Evolutionary conservation across 2,329 filamentous ascomycete species (phyloP).

Genomic region (Claviceps maximensis): DNA sequence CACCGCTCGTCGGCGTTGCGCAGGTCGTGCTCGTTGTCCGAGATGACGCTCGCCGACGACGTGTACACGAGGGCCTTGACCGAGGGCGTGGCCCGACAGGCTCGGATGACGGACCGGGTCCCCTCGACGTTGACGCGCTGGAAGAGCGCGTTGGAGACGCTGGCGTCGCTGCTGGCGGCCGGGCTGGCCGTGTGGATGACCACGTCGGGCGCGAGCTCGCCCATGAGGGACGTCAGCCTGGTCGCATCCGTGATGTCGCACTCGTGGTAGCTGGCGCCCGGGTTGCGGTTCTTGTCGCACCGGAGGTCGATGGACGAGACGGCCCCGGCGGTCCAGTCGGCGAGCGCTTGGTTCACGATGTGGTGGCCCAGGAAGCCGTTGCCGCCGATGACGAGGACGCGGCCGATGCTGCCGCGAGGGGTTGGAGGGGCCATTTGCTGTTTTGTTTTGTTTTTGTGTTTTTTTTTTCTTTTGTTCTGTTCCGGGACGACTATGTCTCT

Average conservation of each 20-base stretch:
- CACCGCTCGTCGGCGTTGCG: constrained; percentile 75
- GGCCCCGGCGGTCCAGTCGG: constrained; percentile 32
- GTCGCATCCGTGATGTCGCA: constrained; percentile 62
- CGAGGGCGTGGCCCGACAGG: constrained; percentile 38
- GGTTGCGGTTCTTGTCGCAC: constrained; percentile 54
- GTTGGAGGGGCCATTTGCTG: not conserved
- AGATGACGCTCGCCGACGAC: constrained; percentile 74
- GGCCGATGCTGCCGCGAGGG: constrained; percentile 40
- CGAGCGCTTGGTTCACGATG: constrained; percentile 60
- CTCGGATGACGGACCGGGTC: constrained; percentile 63
- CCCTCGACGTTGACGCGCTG: constrained; percentile 80
- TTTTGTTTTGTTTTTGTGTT: not conserved
- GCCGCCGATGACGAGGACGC: constrained; percentile 67
- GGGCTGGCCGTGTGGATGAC: constrained; percentile 87
- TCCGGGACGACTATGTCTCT: not conserved
- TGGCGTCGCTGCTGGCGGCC: constrained; percentile 37
- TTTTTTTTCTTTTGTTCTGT: not conserved
- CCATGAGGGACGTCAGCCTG: constrained; percentile 49
- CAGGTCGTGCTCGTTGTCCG: constrained; percentile 68
- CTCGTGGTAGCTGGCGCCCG: constrained; percentile 50
- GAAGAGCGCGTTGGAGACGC: constrained; percentile 48
- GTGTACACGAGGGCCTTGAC: constrained; percentile 85
- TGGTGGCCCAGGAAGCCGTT: constrained; percentile 78
- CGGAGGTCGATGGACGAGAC: constrained; percentile 62
- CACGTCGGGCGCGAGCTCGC: constrained; percentile 57